Conservation (phyloP, 2,329 filamentous ascomycete genomes). For the Rutstroemia sp. region DNA sequence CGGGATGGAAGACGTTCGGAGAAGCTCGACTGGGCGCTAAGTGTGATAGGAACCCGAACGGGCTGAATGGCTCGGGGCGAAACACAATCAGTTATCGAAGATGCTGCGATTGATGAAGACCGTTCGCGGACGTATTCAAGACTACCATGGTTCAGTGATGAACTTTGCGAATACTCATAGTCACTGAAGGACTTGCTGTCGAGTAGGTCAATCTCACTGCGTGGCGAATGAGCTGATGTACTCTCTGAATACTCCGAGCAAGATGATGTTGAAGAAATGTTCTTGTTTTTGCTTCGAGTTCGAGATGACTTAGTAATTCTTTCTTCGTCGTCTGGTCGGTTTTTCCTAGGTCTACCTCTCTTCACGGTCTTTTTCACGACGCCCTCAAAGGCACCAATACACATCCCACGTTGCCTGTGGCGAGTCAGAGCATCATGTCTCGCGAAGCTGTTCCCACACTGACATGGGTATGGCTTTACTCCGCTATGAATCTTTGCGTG, state of each 20-base stretch:
- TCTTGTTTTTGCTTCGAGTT: constrained; percentile 46
- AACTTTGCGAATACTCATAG: constrained; percentile 31
- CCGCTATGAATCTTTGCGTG: constrained; percentile 97
- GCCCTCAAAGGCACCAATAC: constrained; percentile 87
- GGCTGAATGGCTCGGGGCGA: constrained; percentile 27
- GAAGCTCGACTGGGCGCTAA: constrained; percentile 19
- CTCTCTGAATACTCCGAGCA: constrained; percentile 50
- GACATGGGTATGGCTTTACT: constrained; percentile 89
- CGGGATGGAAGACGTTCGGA: constrained; percentile 28
- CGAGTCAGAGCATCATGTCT: constrained; percentile 91
- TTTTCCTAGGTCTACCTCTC: constrained; percentile 58
- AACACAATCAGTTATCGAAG: constrained; percentile 19
- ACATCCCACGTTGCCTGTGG: constrained; percentile 93
- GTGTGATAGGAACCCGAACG: constrained; percentile 20
- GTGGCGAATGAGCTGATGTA: constrained; percentile 47
- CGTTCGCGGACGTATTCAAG: constrained; percentile 29
- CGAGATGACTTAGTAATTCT: constrained; percentile 50
- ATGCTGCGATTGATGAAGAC: constrained; percentile 14
- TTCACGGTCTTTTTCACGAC: constrained; percentile 59
- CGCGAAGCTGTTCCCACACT: constrained; percentile 90
- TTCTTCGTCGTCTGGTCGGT: constrained; percentile 43
- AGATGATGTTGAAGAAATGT: constrained; percentile 37
- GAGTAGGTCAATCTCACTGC: constrained; percentile 36
- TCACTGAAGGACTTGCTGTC: constrained; percentile 31
- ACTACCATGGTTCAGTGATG: constrained; percentile 32